Base-by-base conservation (phyloP, 2,329 filamentous ascomycete genomes). In the Rhinocladiella mackenziei region DNA sequence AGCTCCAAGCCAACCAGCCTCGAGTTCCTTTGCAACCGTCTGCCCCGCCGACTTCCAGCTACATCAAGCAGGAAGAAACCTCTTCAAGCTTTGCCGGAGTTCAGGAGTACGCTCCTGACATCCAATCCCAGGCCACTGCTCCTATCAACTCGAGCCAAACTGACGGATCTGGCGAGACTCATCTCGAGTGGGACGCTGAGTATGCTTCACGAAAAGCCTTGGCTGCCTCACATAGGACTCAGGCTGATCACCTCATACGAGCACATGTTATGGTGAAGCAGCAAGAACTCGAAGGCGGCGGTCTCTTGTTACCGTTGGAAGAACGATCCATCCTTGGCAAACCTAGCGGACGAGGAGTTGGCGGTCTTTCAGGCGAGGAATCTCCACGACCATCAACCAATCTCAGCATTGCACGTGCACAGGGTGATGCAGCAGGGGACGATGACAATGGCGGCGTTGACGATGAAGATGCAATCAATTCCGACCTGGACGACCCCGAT, bases 381-480 rank as follows among this genome's bases (percentile, higher is more conserved):
- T 15, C 28, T 33, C 9, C 28, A 41, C 13, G 26, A 20, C 11
- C 28, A 9, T 44, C 53, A 30, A 31, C 39, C 44, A 22, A 48
- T 58, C 39, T 56, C 7, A 54, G 57, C 15, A 19, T 58, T 46
- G 37, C 39, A 34, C 33, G 39, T 35, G 33, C 47, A 22, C 76
- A 82, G 48, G 75, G 77, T 39, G 84, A 91, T 60, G 76, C 74
- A 13, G 59, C 62, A 10, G 70, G 67, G 7, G 71, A 72, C 39
- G 67, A 67, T 36, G 65, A 69, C 36, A 64, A 69, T 15, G 72
- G 78, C 4, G 79, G 80, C 32, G 79, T 79, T 39, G 68, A 80
- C 9, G 89, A 96, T 54, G 91, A 95, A 55, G 89, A 98, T 64
- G 92, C 91, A 1, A 98, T 98, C 70, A 98, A 98, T 66, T 97